A percentile compares a stretch with the other conserved stretches of the same genome.
These are phyloP conservation scores for Mitragyna speciosa DNA, from an alignment of 257 asterid genomes.

Conservation along the genomic window DNA sequence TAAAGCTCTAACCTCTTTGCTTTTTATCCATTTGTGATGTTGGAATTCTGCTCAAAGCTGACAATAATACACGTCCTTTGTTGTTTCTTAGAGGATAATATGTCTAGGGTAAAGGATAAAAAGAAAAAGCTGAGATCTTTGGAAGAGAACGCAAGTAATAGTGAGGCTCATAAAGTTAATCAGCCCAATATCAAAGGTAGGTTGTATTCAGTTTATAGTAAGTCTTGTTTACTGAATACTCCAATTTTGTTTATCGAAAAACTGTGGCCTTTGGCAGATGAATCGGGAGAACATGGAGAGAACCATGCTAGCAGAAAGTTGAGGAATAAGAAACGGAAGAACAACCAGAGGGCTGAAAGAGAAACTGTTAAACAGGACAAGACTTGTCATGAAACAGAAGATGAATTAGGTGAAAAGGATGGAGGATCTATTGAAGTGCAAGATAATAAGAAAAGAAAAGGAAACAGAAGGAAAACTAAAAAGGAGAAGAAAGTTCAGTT, in stretches of 20 bases:
- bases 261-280: constrained; percentile 34
- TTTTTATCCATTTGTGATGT: neutral
- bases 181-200: constrained; percentile 31
- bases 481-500: constrained; percentile 22
- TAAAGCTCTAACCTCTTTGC: neutral
- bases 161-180: constrained; percentile 16
- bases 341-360: constrained; percentile 2
- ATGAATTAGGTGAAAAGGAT: constrained; percentile 22
- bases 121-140: constrained; percentile 28
- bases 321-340: constrained; percentile 43
- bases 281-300: constrained; percentile 22
- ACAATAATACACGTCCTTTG: neutral
- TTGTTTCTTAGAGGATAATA: constrained; percentile 14
- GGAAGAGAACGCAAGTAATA: constrained; percentile 19
- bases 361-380: constrained; percentile 10
- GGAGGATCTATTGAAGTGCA: constrained; percentile 22
- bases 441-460: constrained; percentile 31
- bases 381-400: constrained; percentile 24
- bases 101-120: constrained; percentile 16
- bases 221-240: neutral
- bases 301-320: constrained; percentile 32
- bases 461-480: constrained; percentile 43
- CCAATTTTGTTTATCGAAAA: neutral
- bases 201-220: neutral
- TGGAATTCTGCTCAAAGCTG: neutral